Percentiles rank a stretch among this genome's conserved stretches.
Evolutionary conservation across 805 yeast species (phyloP).

Genomic region (Candida patagonica): DNA sequence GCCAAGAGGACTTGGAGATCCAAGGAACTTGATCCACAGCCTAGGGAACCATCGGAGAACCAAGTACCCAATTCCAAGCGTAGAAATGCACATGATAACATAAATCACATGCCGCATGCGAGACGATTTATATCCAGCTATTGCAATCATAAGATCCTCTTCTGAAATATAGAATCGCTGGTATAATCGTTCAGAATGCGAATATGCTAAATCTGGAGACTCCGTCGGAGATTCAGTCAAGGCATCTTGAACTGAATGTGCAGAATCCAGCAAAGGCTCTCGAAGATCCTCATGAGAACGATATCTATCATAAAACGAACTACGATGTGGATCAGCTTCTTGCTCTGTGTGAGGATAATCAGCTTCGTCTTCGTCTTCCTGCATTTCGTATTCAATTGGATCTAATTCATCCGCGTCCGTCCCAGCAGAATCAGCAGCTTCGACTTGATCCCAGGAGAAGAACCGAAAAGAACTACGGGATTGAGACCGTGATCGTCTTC

Average conservation of each 20-base stretch:
- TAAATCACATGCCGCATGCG: constrained; percentile 38
- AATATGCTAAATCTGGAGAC: constrained; percentile 2
- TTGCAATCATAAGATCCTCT: constrained; percentile 88
- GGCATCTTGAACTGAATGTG: background rate
- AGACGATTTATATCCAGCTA: constrained; percentile 75
- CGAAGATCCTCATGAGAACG: constrained; percentile 8
- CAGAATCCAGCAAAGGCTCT: constrained; percentile 12
- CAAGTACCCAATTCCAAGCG: constrained; percentile 68
- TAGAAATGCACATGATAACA: constrained; percentile 42
- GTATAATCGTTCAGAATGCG: constrained; percentile 22
- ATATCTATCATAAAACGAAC: background rate
- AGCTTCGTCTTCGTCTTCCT: constrained; percentile 18
- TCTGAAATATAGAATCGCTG: constrained; percentile 92
- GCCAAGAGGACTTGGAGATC: constrained; percentile 59
- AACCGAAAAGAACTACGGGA: constrained; percentile 50
- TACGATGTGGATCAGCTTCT: constrained; percentile 6
- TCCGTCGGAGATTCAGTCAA: constrained; percentile 11
- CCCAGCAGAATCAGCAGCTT: constrained; percentile 72
- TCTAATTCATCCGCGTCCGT: constrained; percentile 48
- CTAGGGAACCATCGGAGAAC: constrained; percentile 81
- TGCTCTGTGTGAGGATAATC: constrained; percentile 29
- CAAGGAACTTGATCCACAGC: constrained; percentile 58
- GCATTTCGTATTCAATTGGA: constrained; percentile 20
- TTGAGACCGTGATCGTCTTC: constrained; percentile 12
- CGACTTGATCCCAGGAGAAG: constrained; percentile 76